These are phyloP conservation scores for Botryotinia calthae DNA, from an alignment of 2,329 filamentous ascomycete species.

Conservation along the genomic window DNA sequence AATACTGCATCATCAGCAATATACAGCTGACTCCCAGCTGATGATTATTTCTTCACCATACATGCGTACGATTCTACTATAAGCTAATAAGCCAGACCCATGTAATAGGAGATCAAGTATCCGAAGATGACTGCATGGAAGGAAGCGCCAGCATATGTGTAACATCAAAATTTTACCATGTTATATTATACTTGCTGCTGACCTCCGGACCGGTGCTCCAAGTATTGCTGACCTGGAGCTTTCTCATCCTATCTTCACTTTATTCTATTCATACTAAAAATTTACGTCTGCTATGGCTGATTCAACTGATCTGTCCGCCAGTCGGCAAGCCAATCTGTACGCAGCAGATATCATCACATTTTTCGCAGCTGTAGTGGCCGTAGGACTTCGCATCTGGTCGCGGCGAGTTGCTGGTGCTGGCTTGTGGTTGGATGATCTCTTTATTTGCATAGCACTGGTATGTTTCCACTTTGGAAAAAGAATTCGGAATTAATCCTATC, in stretches of 20 bases:
- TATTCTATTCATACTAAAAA: neutral
- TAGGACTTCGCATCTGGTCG: neutral
- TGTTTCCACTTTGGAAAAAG: neutral
- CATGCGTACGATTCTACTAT: neutral
- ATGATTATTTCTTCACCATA: neutral
- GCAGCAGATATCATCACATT: neutral
- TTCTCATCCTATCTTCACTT: neutral
- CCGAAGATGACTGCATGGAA: neutral
- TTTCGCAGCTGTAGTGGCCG: neutral
- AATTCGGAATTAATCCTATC: neutral
- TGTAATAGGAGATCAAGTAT: neutral
- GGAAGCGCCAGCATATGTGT: neutral
- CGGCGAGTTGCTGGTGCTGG: neutral
- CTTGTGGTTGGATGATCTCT: neutral
- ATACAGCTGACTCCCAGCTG: neutral
- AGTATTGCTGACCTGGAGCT: neutral
- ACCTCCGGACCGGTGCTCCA: neutral
- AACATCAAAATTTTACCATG: neutral
- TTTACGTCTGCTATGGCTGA: neutral
- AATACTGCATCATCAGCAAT: neutral
- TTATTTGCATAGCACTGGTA: neutral
- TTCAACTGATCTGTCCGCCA: neutral
- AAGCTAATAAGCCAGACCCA: neutral
- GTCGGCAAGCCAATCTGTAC: neutral
- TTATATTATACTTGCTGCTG: neutral